A percentile compares a stretch with the other conserved stretches of the same genome.
phyloP scores from a whole-genome alignment of 306 rosid species.

The Prunus dulcis region DNA sequence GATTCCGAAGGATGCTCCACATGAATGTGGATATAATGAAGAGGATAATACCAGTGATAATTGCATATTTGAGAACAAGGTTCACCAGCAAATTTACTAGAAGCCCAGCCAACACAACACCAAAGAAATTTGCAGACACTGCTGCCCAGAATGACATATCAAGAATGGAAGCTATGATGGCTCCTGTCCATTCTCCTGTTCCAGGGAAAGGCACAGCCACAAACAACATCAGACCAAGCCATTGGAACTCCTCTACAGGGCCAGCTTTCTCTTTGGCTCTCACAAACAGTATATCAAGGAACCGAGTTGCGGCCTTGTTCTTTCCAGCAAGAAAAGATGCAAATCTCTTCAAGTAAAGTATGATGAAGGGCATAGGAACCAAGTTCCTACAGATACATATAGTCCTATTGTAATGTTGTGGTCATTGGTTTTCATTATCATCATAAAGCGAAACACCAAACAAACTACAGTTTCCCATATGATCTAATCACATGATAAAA shows the following conservation, averaged over 20 bases:
- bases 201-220: constrained; percentile 99
- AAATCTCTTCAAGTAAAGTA: constrained; percentile 68
- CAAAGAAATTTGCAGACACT: constrained; percentile 77
- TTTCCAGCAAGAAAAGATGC: constrained; percentile 74
- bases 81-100: constrained; percentile 86
- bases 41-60: constrained; percentile 66
- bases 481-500: too few relatives aligned
- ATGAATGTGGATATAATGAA: constrained; percentile 82
- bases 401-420: neutral
- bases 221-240: constrained; percentile 94
- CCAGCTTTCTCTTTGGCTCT: constrained; percentile 86
- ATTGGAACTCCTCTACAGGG: constrained; percentile 92
- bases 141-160: constrained; percentile 94
- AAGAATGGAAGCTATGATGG: constrained; percentile 80
- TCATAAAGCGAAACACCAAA: too few relatives aligned
- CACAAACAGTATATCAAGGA: constrained; percentile 62
- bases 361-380: constrained; percentile 85
- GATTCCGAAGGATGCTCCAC: constrained; percentile 78
- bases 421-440: too few relatives aligned
- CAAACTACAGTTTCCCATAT: too few relatives aligned
- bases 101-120: constrained; percentile 83
- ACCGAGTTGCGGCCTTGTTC: constrained; percentile 48
- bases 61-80: constrained; percentile 81
- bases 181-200: constrained; percentile 96
- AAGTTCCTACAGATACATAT: constrained; percentile 62